Evolutionary conservation across 1,139 yeast species (phyloP), one percentile per base, ranked within the genome.

Genomic region (Suhomyces bokatorum): DNA sequence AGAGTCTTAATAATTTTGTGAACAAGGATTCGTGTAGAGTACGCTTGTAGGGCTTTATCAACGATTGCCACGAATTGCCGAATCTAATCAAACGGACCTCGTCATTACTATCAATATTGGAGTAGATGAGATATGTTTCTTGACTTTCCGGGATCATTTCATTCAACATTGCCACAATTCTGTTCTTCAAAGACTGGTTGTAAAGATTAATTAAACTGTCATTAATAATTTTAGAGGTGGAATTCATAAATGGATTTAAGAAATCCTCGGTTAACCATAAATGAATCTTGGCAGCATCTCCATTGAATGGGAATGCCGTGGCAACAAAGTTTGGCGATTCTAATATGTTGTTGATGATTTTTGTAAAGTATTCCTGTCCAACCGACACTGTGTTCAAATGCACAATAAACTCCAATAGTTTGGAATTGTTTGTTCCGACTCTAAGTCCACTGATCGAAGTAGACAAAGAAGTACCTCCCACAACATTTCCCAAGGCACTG

Each of bases 1-100:
- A 66, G 12, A 73, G 59, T 13, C 76, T 63, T 32, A 87, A 64
- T 32, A 88, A 66, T 41, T 73, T 75, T 30, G 66, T 68, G 51
- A 58, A 73, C 73, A 49, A 77, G 66, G 47, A 67, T 65, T 44
- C 78, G 71, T 57, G 90, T 64, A 66, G 85, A 39, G 53, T 77
- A 45, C 79, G 81, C 43, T 75, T 70, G 58, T 84, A 88, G 3
- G 96, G 96, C 7, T 71, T 64, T 47, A 87, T 75, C 39, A 87
- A 57, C 1, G 71, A 58, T 39, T 76, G 77, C 96, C 97, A 90
- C 24, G 78, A 78, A 14, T 64, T 66, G 17, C 80, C 69, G 55
- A 89, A 87, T 35, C 67, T 71, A 28, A 74, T 63, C 8, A 69
- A 57, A 8, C 58, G 49, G 5, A 64, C 35, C 9, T 64, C 63